Conservation (phyloP, 2,329 filamentous ascomycete genomes). For the Trematosphaeria pertusa region DNA sequence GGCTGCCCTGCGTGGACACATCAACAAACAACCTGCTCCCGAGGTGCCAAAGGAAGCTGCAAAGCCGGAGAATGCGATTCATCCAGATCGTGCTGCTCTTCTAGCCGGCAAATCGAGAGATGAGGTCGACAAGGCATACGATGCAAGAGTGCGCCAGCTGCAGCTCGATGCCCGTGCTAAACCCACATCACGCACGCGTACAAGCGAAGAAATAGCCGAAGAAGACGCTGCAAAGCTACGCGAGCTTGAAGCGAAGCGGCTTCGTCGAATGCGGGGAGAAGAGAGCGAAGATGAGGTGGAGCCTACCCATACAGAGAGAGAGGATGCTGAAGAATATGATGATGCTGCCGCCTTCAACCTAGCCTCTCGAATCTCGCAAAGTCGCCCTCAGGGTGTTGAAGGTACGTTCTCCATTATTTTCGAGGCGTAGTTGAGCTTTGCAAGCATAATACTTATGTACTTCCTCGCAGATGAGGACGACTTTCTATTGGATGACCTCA, state of each 20-base stretch:
- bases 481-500: constrained; percentile 84
- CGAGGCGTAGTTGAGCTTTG: no score
- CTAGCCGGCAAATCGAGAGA: constrained; percentile 67
- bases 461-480: constrained; percentile 98
- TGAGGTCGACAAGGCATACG: constrained; percentile 85
- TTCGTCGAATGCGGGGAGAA: constrained; percentile 87
- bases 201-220: constrained; percentile 54
- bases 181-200: constrained; percentile 88
- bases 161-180: constrained; percentile 83
- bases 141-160: constrained; percentile 80
- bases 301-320: constrained; percentile 29
- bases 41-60: constrained; percentile 51
- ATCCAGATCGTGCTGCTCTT: constrained; percentile 68
- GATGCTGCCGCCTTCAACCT: constrained; percentile 69
- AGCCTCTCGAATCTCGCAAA: constrained; percentile 58
- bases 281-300: constrained; percentile 73
- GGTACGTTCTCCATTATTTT: no score
- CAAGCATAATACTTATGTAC: no score
- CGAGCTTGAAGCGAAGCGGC: constrained; percentile 81
- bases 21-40: constrained; percentile 52
- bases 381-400: constrained; percentile 62
- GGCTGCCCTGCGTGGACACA: constrained; percentile 68
- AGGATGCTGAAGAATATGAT: constrained; percentile 40
- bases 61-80: constrained; percentile 53
- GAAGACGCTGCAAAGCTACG: constrained; percentile 79